Evolutionary conservation across 257 asterid species (phyloP), one percentile per base, ranked within the genome.

Genomic region (Solanum medicagineum): DNA sequence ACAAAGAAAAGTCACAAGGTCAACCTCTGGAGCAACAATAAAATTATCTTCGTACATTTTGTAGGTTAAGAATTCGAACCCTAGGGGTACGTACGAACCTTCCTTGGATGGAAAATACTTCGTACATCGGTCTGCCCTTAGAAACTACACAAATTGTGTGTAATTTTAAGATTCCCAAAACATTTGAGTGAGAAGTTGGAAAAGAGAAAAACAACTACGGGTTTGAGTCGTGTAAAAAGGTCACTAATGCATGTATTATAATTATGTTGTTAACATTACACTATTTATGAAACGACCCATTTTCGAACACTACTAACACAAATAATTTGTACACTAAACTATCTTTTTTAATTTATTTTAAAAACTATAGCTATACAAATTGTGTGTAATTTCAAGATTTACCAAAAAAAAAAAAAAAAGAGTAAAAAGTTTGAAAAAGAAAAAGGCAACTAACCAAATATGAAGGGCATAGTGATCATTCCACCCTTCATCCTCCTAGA

Each of bases 391-490:
- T 74, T 7, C 81, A 74, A 74, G n/a, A 74, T 22, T 74, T 3
- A 45, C 26, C 12, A 45, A n/a, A 10, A 6, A 42, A 26, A 8
- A 36, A 32, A 32, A 32, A 32, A 62, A 26, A 36, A 36, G 40
- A 6, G 22, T 17, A 54, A 32, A 24, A 62, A 8, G 19, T 19
- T 19, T 54, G 74, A 7, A 47, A 24, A 8, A 36, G 59, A 14
- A 10, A 86, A 54, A 55, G 87, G 83, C 2, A 74, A 70, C 93
- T 88, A 92, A 94, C 98, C 94, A 75, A 95, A 95, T 73, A 95
- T 95, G 92, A 95, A 95, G 57, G 98, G 98, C 98, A 95, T 94
- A 22, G 98, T 94, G 86, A 95, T 87, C 12, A 91, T 86, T 79
- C 98, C 98, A 55, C 98, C 98, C 87, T 93, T 94, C 88, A 87